phyloP scores from a whole-genome alignment of 306 rosid species.

The Ceratonia siliqua region DNA sequence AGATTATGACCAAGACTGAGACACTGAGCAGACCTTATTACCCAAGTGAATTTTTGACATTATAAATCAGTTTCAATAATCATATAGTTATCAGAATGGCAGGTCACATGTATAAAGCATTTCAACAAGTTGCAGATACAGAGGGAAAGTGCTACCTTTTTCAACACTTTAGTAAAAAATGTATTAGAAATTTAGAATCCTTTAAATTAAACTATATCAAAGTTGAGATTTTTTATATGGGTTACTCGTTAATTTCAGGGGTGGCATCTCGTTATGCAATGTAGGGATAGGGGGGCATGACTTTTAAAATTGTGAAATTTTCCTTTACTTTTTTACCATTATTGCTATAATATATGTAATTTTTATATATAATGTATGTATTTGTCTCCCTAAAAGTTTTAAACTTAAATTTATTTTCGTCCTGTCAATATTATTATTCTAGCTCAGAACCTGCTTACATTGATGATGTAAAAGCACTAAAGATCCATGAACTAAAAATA shows the following conservation, averaged over 20 bases:
- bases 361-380: too few species aligned
- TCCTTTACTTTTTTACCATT: neutral
- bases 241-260: neutral
- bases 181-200: constrained; percentile 12
- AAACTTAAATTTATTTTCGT: neutral
- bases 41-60: neutral
- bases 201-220: neutral
- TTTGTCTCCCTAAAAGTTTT: neutral
- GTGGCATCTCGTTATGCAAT: too few species aligned
- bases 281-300: too few species aligned
- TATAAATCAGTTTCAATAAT: constrained; percentile 1
- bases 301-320: neutral
- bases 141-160: neutral
- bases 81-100: neutral
- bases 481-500: neutral
- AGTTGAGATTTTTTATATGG: neutral
- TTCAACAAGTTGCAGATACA: constrained; percentile 17
- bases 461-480: constrained; percentile 6
- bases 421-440: neutral
- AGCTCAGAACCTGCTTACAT: neutral
- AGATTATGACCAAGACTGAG: neutral
- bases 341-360: too few species aligned
- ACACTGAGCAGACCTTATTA: neutral
- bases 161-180: neutral
- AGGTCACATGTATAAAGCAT: neutral